A percentile compares a stretch with the other conserved stretches of the same genome.
Evolutionary conservation across 257 asterid genomes (phyloP).

Genomic region (Craterostigma plantagineum): DNA sequence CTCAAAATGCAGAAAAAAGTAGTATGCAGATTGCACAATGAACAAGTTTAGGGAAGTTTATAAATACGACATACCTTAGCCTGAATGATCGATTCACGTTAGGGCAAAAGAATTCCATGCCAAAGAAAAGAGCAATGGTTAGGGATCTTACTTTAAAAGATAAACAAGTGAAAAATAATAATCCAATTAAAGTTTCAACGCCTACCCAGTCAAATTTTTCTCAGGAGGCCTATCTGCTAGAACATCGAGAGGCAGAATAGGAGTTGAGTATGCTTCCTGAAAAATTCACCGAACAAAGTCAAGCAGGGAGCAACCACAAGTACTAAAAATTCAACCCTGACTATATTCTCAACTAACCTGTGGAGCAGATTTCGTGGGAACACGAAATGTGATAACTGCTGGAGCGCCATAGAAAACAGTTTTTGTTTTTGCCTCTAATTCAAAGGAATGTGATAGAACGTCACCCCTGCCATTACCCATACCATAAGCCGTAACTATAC

Average conservation of each 20-base stretch:
- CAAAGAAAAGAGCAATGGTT: constrained; percentile 6
- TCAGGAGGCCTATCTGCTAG: constrained; percentile 77
- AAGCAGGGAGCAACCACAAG: too few species aligned
- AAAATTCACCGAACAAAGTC: too few species aligned
- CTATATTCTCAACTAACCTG: constrained; percentile 33
- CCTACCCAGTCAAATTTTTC: constrained; percentile 78
- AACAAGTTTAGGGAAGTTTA: not conserved
- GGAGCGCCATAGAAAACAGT: constrained; percentile 53
- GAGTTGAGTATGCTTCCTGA: constrained; percentile 83
- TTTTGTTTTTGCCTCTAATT: constrained; percentile 66
- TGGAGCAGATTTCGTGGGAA: constrained; percentile 63
- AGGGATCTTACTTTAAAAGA: not conserved
- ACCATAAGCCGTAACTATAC: not conserved
- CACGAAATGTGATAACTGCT: constrained; percentile 65
- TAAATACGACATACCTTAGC: constrained; percentile 55
- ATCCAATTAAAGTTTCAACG: constrained; percentile 5
- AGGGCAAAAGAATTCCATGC: constrained; percentile 11
- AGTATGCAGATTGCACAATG: not conserved
- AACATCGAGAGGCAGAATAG: constrained; percentile 65
- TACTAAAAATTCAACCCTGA: too few species aligned
- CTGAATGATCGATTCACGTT: constrained; percentile 30
- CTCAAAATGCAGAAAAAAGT: too few species aligned
- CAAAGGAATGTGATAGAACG: constrained; percentile 62
- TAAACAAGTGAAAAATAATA: too few species aligned
- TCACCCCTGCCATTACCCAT: constrained; percentile 54